Evolutionary conservation across 441 rosid species (phyloP), one percentile per base, ranked within the genome.

Genomic region (Kokia cookei): DNA sequence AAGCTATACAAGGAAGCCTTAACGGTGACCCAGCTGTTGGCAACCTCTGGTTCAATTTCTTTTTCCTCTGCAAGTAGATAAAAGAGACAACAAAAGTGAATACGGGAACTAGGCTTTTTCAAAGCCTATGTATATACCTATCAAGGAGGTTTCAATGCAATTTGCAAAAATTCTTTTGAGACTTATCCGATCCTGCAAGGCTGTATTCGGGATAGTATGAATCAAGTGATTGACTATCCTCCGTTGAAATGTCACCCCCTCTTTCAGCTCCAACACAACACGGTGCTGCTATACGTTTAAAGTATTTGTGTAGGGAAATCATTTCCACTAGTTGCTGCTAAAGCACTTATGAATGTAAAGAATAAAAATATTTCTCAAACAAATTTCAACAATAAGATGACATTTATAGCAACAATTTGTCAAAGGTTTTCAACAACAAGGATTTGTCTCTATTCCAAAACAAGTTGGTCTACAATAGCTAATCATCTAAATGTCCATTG

Each of bases 341-440:
- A 58, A 58, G 68, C 62, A 64, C 19, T 68, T 42, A 45, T 14
- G 29, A 17, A 68, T 22, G 29, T 29, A 65, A 65, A 51, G 13
- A 53, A 19, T 43, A 61, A 42, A 47, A 22, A 40, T 5, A 47
- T 3, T 32, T 8, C 22, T 57, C 74, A 48, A 22, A 43, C 43
- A 69, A 54, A 48, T 29, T 6, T 59, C 10, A 58, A 48, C 14
- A 73, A 42, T 10, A 78, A 24, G 67, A 55, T 29, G 50, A 26
- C 50, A 42, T 11, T 76, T 32, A 72, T 74, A 32, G 62, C 48
- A 7, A 50, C 26, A 73, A 29, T 55, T 26, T 5, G 8, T 53
- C 3, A 27, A 48, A 72, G 64, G 71, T 71, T 62, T 53, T 54
- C 29, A 66, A 75, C 66, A 58, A 79, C 73, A 75, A 29, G 4